These are phyloP conservation scores for Kockovaella imperatae DNA, from an alignment of 768 basidiomycete species.

Conservation along the genomic window DNA sequence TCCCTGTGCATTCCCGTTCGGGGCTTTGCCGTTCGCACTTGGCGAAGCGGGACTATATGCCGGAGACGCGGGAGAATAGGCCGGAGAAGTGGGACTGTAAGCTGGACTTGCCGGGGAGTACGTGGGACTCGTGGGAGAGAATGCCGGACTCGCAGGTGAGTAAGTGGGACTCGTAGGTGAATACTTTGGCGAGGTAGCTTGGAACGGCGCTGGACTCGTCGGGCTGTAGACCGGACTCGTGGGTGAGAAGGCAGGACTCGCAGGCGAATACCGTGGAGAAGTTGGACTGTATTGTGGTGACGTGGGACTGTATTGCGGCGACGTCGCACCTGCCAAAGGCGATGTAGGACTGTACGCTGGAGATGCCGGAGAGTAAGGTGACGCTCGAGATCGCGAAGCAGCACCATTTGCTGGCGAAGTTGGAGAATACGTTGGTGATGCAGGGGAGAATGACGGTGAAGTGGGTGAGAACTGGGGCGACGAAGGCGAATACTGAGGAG, in stretches of 20 bases:
- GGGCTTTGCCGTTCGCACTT: not conserved
- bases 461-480: conserved; percentile 40
- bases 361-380: conserved; percentile 42
- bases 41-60: conserved; percentile 31
- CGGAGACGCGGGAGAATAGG: conserved; percentile 26
- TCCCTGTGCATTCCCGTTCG: not conserved
- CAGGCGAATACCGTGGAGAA: conserved; percentile 30
- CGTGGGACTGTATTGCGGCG: conserved; percentile 40
- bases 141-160: conserved; percentile 82
- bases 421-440: conserved; percentile 44
- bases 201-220: conserved; percentile 33
- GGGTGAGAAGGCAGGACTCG: conserved; percentile 69
- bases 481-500: conserved; percentile 39
- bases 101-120: conserved; percentile 93
- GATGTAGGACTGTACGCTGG: conserved; percentile 37
- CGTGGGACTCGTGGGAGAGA: conserved; percentile 84
- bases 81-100: conserved; percentile 23
- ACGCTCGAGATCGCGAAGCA: not conserved
- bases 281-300: conserved; percentile 40
- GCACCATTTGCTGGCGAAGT: conserved; percentile 42
- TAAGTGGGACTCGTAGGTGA: conserved; percentile 76
- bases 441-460: conserved; percentile 39
- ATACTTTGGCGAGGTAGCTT: conserved; percentile 45
- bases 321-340: conserved; percentile 31
- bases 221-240: conserved; percentile 48